Evolutionary conservation across 2,329 filamentous ascomycete species (phyloP).

Genomic region (Pezicula carpinea): DNA sequence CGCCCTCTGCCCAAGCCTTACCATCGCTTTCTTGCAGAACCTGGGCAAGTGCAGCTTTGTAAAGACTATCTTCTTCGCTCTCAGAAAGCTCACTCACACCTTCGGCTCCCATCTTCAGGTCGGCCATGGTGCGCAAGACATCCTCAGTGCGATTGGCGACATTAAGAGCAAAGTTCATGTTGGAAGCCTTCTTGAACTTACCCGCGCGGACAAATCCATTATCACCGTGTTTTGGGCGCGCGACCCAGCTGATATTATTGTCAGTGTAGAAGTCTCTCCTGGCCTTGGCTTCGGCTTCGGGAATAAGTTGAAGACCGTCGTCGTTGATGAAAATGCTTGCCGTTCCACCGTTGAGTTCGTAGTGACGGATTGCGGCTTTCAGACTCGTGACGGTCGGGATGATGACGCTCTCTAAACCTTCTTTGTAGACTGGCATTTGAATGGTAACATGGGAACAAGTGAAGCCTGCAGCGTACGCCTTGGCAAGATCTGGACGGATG

Average conservation of each 20-base stretch:
- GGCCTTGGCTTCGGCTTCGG: conserved; percentile 40
- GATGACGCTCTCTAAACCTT: conserved; percentile 43
- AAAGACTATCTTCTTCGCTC: conserved; percentile 37
- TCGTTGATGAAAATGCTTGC: conserved; percentile 67
- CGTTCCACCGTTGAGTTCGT: conserved; percentile 56
- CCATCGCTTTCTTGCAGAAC: conserved; percentile 48
- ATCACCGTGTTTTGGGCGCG: conserved; percentile 42
- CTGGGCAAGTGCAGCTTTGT: conserved; percentile 42
- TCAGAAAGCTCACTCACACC: neutral
- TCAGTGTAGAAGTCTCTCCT: conserved; percentile 53
- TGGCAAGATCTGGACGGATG: conserved; percentile 34
- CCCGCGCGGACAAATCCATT: conserved; percentile 47
- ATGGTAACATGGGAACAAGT: conserved; percentile 38
- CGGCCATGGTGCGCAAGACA: conserved; percentile 34
- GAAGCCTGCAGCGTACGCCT: conserved; percentile 29
- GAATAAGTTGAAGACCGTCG: conserved; percentile 61
- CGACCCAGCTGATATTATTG: conserved; percentile 52
- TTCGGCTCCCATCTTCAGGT: neutral
- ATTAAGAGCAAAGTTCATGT: conserved; percentile 66
- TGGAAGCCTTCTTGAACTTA: conserved; percentile 68
- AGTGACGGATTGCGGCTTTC: conserved; percentile 53
- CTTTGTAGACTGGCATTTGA: conserved; percentile 47
- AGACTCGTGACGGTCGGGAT: conserved; percentile 50
- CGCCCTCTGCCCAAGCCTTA: conserved; percentile 51
- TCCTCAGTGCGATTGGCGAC: conserved; percentile 58